phyloP scores from a whole-genome alignment of 2,329 filamentous ascomycete species.

The Pestalotiopsis fici region DNA sequence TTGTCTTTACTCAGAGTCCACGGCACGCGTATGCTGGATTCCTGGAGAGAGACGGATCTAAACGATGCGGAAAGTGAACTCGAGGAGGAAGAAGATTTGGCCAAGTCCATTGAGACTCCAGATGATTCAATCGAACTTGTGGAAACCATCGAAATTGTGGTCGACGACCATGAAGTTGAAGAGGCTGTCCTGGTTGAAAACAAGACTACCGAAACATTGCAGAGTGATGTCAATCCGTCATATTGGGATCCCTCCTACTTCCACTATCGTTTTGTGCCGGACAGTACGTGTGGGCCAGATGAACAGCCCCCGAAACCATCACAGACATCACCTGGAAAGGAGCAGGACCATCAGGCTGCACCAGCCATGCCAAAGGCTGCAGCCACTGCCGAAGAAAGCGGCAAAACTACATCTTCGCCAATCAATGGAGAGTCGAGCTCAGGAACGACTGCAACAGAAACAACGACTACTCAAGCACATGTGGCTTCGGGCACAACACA shows the following conservation, averaged over 20 bases:
- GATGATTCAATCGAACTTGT: slow-evolving; percentile 24
- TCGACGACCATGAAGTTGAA: slow-evolving; percentile 19
- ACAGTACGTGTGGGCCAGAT: slow-evolving; percentile 16
- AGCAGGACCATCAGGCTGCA: slow-evolving; percentile 11
- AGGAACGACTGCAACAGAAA: slow-evolving; percentile 16
- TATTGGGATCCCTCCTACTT: slow-evolving; percentile 30
- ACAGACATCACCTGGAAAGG: slow-evolving; percentile 6
- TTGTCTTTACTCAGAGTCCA: slow-evolving; percentile 89
- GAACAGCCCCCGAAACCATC: slow-evolving; percentile 14
- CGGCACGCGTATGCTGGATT: slow-evolving; percentile 94
- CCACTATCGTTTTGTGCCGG: slow-evolving; percentile 17
- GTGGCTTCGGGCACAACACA: slow-evolving; percentile 12
- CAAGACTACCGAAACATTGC: slow-evolving; percentile 15
- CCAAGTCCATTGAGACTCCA: slow-evolving; percentile 28
- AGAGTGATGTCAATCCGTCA: slow-evolving; percentile 21
- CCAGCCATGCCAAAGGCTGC: slow-evolving; percentile 14
- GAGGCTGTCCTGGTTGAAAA: slow-evolving; percentile 22
- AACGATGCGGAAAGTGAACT: slow-evolving; percentile 45
- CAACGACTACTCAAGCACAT: slow-evolving; percentile 2
- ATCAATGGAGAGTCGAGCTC: slow-evolving; percentile 13
- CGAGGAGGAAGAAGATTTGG: slow-evolving; percentile 55
- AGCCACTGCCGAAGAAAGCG: slow-evolving; percentile 15
- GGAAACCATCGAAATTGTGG: slow-evolving; percentile 16
- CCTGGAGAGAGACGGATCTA: slow-evolving; percentile 80
- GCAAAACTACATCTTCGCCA: slow-evolving; percentile 8